Evolutionary conservation across 148 eudicot genomes (phyloP).

Genomic region (Heliamphora exappendiculata): DNA sequence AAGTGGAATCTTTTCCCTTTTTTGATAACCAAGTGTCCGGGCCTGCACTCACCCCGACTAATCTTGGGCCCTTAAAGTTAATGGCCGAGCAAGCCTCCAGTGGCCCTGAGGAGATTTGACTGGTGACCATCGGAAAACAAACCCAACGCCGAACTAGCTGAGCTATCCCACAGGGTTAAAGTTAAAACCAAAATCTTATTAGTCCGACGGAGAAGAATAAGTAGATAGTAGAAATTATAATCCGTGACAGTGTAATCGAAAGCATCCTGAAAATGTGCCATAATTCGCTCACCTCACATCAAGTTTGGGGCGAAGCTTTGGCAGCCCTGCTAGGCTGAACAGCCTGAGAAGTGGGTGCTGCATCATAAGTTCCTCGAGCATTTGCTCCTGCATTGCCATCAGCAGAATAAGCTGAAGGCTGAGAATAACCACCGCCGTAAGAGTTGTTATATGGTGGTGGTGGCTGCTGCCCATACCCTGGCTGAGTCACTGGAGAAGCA

Average conservation of each 20-base stretch:
- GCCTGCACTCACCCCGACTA: too few species aligned
- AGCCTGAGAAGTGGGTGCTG: constrained; percentile 46
- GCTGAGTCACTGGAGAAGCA: constrained; percentile 43
- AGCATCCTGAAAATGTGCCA: not conserved
- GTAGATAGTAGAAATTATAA: not conserved
- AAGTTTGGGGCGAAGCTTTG: constrained; percentile 52
- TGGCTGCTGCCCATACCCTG: constrained; percentile 69
- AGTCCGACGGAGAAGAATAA: too few species aligned
- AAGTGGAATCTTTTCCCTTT: too few species aligned
- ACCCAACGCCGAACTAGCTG: too few species aligned
- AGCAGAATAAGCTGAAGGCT: constrained; percentile 57
- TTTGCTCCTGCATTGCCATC: constrained; percentile 27
- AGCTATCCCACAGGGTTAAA: too few species aligned
- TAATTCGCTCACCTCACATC: constrained; percentile 2
- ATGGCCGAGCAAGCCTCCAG: too few species aligned
- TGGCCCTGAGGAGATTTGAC: too few species aligned
- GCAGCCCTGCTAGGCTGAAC: constrained; percentile 51
- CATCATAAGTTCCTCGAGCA: constrained; percentile 14
- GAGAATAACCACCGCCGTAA: constrained; percentile 66
- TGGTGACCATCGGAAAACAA: too few species aligned
- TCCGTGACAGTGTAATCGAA: not conserved
- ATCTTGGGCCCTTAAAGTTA: too few species aligned
- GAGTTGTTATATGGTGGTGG: constrained; percentile 42
- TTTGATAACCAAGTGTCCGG: too few species aligned
- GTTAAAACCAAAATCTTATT: too few species aligned